Conservation (phyloP, 2,329 filamentous ascomycete species). For the Zarea fungicola region DNA sequence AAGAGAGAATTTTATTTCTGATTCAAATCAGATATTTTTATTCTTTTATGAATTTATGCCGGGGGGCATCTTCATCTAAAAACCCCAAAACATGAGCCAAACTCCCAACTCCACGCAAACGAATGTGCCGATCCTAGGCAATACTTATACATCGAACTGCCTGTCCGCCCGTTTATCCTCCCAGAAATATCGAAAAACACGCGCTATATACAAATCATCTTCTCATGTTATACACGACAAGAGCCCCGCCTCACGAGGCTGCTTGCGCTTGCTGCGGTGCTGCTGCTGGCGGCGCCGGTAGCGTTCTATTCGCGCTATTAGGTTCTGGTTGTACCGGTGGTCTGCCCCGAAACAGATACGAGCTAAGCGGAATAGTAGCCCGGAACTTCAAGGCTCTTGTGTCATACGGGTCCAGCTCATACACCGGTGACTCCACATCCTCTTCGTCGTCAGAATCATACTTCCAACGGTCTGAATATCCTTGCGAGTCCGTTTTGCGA, state of each 20-base stretch:
- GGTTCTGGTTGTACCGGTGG: slow-evolving; percentile 26
- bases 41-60: slow-evolving; percentile 11
- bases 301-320: slow-evolving; percentile 14
- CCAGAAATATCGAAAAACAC: neutral
- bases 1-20: neutral
- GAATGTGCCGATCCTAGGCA: slow-evolving; percentile 6
- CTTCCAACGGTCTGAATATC: slow-evolving; percentile 68
- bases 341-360: slow-evolving; percentile 35
- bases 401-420: slow-evolving; percentile 69
- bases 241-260: slow-evolving; percentile 11
- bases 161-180: neutral
- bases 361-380: slow-evolving; percentile 50
- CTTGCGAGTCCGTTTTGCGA: slow-evolving; percentile 38
- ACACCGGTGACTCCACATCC: slow-evolving; percentile 62
- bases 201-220: slow-evolving; percentile 11
- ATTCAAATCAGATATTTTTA: slow-evolving; percentile 11
- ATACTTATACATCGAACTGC: slow-evolving; percentile 9
- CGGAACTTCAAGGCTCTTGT: slow-evolving; percentile 55
- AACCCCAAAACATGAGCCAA: slow-evolving; percentile 7
- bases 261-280: slow-evolving; percentile 18
- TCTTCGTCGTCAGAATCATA: slow-evolving; percentile 86
- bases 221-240: slow-evolving; percentile 22
- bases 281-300: slow-evolving; percentile 17
- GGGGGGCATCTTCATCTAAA: slow-evolving; percentile 7
- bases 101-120: slow-evolving; percentile 13